Base-by-base conservation (phyloP, 2,329 filamentous ascomycete species). In the Helminthosporium solani region DNA sequence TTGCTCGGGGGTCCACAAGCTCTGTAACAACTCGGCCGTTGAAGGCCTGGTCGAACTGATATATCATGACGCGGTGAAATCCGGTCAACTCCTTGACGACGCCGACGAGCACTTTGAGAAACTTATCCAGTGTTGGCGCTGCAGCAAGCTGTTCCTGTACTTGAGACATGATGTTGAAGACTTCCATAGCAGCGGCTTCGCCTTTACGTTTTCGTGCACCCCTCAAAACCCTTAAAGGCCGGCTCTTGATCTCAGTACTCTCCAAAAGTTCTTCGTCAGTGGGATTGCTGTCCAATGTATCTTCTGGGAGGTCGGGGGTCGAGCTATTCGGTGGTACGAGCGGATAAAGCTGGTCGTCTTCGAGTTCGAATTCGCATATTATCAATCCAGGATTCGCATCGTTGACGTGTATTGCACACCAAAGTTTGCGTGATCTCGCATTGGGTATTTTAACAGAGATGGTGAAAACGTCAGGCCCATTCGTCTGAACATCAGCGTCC, bases 11-110 rank as follows among this genome's bases (percentile, higher is more conserved):
- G 64, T 96, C 88, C 7, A 95, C 87, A 9, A 95, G 74, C 65
- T 96, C 90, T 0, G 90, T 90, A 3, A 95, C 90, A 1, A 95
- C 90, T 45, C 87, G 84, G 15, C 90, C 90, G 58, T 95, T 95
- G 76, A 86, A 94, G 1, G 78, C 70, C 3, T 83, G 76, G 66
- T 96, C 90, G 53, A 96, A 96, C 66, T 95, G 89, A 61, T 95
- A 96, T 2, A 96, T 80, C 88, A 96, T 91, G 38, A 95, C 88
- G 11, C 90, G 86, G 63, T 95, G 90, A 54, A 96, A 96, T 0
- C 90, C 90, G 0, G 90, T 95, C 39, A 96, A 67, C 61, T 96
- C 90, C 63, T 95, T 95, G 27, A 95, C 82, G 7, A 96, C 86
- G 0, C 90, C 90, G 0, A 92, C 87, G 2, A 94, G 71, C 5